These are phyloP conservation scores for Scleromitrula shiraiana DNA, from an alignment of 2,329 filamentous ascomycete genomes.

Conservation along the genomic window DNA sequence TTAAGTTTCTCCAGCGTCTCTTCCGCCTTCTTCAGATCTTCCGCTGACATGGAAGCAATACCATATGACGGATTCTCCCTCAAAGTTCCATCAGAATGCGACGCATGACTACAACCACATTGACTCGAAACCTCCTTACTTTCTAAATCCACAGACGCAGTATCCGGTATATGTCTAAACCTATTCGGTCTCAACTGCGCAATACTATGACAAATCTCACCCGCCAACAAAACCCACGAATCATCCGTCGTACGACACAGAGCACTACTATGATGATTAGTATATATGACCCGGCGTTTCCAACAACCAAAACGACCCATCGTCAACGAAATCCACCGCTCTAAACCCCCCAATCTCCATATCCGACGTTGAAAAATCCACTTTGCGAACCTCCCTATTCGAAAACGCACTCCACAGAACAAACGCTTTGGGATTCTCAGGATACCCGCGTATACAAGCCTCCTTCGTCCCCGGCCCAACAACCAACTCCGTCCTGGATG, in stretches of 20 bases:
- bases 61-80: neutral
- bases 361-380: conserved; percentile 22
- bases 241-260: conserved; percentile 36
- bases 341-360: conserved; percentile 36
- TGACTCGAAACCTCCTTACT: neutral
- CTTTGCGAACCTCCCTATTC: conserved; percentile 6
- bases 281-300: conserved; percentile 45
- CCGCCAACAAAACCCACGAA: conserved; percentile 41
- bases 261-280: conserved; percentile 40
- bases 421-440: conserved; percentile 30
- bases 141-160: neutral
- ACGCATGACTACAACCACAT: neutral
- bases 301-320: conserved; percentile 47
- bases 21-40: conserved; percentile 13
- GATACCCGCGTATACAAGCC: conserved; percentile 40
- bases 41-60: neutral
- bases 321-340: conserved; percentile 44
- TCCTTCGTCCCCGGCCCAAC: conserved; percentile 45
- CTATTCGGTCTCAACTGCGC: conserved; percentile 5
- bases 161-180: neutral
- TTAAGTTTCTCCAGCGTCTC: conserved; percentile 35
- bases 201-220: conserved; percentile 35
- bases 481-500: conserved; percentile 37
- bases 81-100: neutral
- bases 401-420: conserved; percentile 32